A percentile compares a stretch with the other conserved stretches of the same genome.
These are phyloP conservation scores for Rubroboletus pulcherrimus DNA, from an alignment of 768 basidiomycete genomes.

Conservation along the genomic window DNA sequence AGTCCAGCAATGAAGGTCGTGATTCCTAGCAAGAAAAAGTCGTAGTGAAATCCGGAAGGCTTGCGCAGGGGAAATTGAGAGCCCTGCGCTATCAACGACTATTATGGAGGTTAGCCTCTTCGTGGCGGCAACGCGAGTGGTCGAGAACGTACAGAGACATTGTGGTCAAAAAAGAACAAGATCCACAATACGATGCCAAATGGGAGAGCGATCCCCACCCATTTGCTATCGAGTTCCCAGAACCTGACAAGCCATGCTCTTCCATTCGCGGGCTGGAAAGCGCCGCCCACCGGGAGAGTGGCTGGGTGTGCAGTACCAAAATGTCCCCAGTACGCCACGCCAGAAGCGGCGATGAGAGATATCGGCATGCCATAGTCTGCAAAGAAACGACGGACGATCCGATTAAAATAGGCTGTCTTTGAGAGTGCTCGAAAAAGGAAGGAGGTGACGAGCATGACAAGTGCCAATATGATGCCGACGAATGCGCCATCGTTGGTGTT, in stretches of 20 bases:
- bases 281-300: slow-evolving; percentile 64
- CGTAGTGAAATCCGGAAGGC: slow-evolving; percentile 82
- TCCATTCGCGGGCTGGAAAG: slow-evolving; percentile 68
- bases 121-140: not conserved
- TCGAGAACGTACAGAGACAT: slow-evolving; percentile 63
- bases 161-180: slow-evolving; percentile 93
- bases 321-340: slow-evolving; percentile 82
- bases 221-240: slow-evolving; percentile 84
- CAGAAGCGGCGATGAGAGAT: slow-evolving; percentile 70
- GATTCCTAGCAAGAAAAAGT: slow-evolving; percentile 88
- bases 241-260: slow-evolving; percentile 83
- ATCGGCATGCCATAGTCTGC: slow-evolving; percentile 93
- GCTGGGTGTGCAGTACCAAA: slow-evolving; percentile 57
- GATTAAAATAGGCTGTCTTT: slow-evolving; percentile 62
- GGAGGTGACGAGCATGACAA: slow-evolving; percentile 71
- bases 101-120: not conserved
- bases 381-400: slow-evolving; percentile 68
- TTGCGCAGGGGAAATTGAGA: slow-evolving; percentile 87
- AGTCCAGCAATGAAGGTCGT: slow-evolving; percentile 87
- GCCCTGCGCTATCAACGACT: slow-evolving; percentile 92
- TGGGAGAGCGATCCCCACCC: slow-evolving; percentile 85
- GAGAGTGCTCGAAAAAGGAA: slow-evolving; percentile 73
- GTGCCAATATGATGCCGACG: slow-evolving; percentile 67
- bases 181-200: slow-evolving; percentile 89
- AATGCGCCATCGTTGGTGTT: slow-evolving; percentile 44